phyloP scores from a whole-genome alignment of 108 stramenopile species.

The Bacterosira constricta region DNA sequence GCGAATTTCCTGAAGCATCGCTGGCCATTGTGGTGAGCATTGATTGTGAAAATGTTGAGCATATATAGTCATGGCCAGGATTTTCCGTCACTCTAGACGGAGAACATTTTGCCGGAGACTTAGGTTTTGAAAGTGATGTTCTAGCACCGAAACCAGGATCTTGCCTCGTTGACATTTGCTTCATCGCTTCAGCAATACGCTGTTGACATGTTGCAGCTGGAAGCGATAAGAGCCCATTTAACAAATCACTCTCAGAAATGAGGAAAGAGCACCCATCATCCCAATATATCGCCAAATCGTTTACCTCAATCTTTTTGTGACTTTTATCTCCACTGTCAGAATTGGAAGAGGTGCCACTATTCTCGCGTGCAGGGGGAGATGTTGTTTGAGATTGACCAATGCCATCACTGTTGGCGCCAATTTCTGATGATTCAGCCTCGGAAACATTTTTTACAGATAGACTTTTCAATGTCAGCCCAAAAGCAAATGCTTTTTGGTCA shows the following conservation, averaged over 20 bases:
- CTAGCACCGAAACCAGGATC: slow-evolving; percentile 65
- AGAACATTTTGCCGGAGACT: not conserved
- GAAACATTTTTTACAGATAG: slow-evolving; percentile 59
- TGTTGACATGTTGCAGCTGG: slow-evolving; percentile 53
- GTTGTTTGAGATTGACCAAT: not conserved
- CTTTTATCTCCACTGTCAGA: slow-evolving; percentile 53
- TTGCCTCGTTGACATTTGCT: slow-evolving; percentile 40
- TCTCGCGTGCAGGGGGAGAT: not conserved
- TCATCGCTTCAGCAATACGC: slow-evolving; percentile 70
- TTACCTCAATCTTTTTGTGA: slow-evolving; percentile 60
- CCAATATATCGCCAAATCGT: slow-evolving; percentile 75
- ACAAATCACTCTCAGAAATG: slow-evolving; percentile 65
- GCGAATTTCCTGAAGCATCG: slow-evolving; percentile 5
- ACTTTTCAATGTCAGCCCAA: slow-evolving; percentile 63
- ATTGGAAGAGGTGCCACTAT: slow-evolving; percentile 53
- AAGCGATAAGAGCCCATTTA: slow-evolving; percentile 48
- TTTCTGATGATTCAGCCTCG: not conserved
- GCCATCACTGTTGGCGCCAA: not conserved
- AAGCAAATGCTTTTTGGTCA: slow-evolving; percentile 75
- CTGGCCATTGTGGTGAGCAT: slow-evolving; percentile 14
- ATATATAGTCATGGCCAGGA: slow-evolving; percentile 28
- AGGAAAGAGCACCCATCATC: slow-evolving; percentile 73
- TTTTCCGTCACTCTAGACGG: not conserved
- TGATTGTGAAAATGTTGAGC: slow-evolving; percentile 28
- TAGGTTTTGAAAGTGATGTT: slow-evolving; percentile 18